Conservation (phyloP, 1,284 basidiomycete genomes). For the Rhodotorula glutinis region DNA sequence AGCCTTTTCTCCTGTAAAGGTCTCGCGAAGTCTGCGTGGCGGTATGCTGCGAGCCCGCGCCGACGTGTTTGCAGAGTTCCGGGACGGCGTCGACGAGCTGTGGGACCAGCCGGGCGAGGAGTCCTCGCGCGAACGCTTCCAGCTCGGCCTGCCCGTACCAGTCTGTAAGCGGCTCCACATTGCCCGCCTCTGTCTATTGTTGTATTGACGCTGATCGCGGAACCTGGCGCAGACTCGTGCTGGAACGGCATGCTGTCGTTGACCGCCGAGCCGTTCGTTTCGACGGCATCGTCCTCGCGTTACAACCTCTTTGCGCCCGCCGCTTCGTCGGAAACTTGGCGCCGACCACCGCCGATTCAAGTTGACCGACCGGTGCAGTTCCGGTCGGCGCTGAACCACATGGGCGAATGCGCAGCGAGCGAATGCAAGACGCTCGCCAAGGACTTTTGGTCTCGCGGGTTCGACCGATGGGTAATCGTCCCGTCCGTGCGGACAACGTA, state of each 20-base stretch:
- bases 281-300: conserved; percentile 13
- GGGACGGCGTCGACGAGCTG: conserved; percentile 34
- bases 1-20: conserved; percentile 47
- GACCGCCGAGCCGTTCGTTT: conserved; percentile 45
- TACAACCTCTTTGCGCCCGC: background rate
- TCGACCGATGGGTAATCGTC: conserved; percentile 34
- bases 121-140: conserved; percentile 13
- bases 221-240: conserved; percentile 43
- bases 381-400: conserved; percentile 14
- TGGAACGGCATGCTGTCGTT: conserved; percentile 49
- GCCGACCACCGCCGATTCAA: background rate
- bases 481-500: conserved; percentile 37
- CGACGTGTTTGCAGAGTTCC: conserved; percentile 23
- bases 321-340: background rate
- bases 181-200: no score
- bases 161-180: conserved; percentile 29
- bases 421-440: conserved; percentile 37
- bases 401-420: conserved; percentile 32
- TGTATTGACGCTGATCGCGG: background rate
- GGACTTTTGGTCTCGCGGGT: conserved; percentile 36
- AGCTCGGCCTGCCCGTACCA: conserved; percentile 23
- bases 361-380: conserved; percentile 12
- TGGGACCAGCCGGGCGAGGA: conserved; percentile 23
- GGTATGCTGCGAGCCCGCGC: conserved; percentile 26
- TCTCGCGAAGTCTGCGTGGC: conserved; percentile 26